Base-by-base conservation (phyloP, 768 basidiomycete species). In the Phanerochaete sordida region DNA sequence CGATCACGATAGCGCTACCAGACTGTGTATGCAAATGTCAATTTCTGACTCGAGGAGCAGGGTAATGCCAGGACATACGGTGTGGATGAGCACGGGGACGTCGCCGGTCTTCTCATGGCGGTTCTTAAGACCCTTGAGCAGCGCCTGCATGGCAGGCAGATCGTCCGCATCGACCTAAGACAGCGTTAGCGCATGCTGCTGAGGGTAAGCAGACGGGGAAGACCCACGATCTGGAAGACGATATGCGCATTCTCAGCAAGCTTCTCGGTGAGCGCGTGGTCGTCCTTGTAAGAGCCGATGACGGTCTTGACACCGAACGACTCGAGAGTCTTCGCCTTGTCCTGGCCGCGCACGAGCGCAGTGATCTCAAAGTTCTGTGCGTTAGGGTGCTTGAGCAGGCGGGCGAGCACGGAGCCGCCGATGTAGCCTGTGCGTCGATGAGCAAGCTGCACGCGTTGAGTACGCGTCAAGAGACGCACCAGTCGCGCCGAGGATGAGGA, bases 41-140 rank as follows among this genome's bases (percentile, higher is more conserved):
- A n/a, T n/a, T n/a, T n/a, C n/a, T n/a, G n/a, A n/a, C n/a, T n/a
- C n/a, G 5, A 2, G 43, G 6, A 23, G 33, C 30, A 33, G 23
- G 2, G 3, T 2, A 5, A n/a, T 33, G 11, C 8, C 8, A 19
- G 16, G 1, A 31, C 62, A 9, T 24, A 64, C 60, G 23, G 86
- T 87, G 64, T 90, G 84, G 16, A 90, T 86, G 7, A 84, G 73
- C 56, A 77, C 75, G 6, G 84, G 78, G 1, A 69, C 64, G 1
- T 68, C 71, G 2, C 81, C 80, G 0, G 78, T 81, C 21, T 61
- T 66, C 43, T 77, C 72, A 52, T 77, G 69, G 8, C 76, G 72
- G 60, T 75, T 78, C 73, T 80, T 83, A 65, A 84, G 58, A 0
- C 88, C 86, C 7, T 67, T 73, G 54, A 89, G 69, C 12, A 81